Evolutionary conservation across 2,329 filamentous ascomycete species (phyloP), one percentile per base, ranked within the genome.

Genomic region (Cercospora brassicicola): DNA sequence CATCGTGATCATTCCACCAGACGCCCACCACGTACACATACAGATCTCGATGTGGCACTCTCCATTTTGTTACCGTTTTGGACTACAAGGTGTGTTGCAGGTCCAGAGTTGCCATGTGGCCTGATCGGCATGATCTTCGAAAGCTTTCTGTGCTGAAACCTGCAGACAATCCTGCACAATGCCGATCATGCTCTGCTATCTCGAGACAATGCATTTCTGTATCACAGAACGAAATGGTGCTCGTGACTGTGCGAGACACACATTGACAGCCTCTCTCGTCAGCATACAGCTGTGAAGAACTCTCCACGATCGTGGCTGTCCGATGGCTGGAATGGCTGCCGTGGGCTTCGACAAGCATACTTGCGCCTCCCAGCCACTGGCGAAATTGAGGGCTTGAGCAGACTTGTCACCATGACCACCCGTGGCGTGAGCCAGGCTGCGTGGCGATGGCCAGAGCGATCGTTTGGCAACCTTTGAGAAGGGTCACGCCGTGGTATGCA

Each of bases 101-200:
- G 36, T 48, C 59, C 59, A 48, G 28, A 23, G 20, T 11, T 59
- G 59, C 59, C 59, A 48, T 48, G 20, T 48, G 36, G 36, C 42
- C 26, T 31, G 59, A 62, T 62, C 59, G 42, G 30, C 59, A 33
- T 33, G 59, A 62, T 62, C 59, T 51, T 62, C 42, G 42, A 30
- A 8, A 42, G 55, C 55, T 59, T 15, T 59, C 23, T 23, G 23
- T 36, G 3, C 55, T 59, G 55, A 15, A 57, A 5, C 7, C 28
- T 57, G 55, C 30, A 59, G 23, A 26, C 26, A 26, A 26, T 55
- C 30, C 48, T 30, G 48, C 48, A 55, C 5, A 28, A 55, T 55
- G 48, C 48, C 48, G 48, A 55, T 55, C 48, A 8, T 28, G 23
- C 23, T 28, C 23, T 26, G 23, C 48, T 55, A 26, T 15, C 23